A percentile compares a stretch with the other conserved stretches of the same genome.
These are phyloP conservation scores for Colletotrichum graminicola DNA, from an alignment of 2,329 filamentous ascomycete genomes.

Conservation along the genomic window DNA sequence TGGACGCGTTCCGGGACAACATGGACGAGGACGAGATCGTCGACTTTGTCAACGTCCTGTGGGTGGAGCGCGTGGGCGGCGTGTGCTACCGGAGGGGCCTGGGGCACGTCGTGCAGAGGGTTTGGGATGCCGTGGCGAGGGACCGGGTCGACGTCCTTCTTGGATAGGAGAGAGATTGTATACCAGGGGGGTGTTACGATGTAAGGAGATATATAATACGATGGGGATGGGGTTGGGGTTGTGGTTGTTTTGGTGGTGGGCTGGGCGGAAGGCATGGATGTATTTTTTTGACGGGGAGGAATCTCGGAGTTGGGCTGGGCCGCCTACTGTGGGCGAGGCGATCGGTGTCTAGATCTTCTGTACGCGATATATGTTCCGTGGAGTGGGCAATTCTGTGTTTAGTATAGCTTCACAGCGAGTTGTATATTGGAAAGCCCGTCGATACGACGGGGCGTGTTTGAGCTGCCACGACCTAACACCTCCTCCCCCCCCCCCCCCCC, in stretches of 20 bases:
- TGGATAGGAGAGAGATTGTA: conserved; percentile 47
- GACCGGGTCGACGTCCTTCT: conserved; percentile 58
- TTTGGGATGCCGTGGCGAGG: conserved; percentile 56
- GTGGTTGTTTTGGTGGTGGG: too few species aligned
- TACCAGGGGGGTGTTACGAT: too few species aligned
- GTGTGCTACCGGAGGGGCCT: conserved; percentile 57
- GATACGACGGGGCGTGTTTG: not conserved
- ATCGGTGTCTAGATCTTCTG: not conserved
- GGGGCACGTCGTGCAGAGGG: conserved; percentile 56
- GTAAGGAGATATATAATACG: not conserved
- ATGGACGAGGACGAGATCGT: conserved; percentile 57
- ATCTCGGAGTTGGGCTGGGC: not conserved
- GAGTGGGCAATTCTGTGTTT: not conserved
- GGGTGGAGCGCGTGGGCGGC: conserved; percentile 60
- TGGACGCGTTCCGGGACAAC: conserved; percentile 56
- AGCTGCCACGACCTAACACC: not conserved
- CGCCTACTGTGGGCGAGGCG: not conserved
- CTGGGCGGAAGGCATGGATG: not conserved
- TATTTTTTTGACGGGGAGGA: not conserved
- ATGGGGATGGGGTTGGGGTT: not conserved
- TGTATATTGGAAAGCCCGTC: conserved; percentile 5
- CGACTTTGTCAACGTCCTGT: conserved; percentile 61
- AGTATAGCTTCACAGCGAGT: conserved; percentile 13
- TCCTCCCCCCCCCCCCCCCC: too few species aligned
- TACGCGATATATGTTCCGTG: not conserved